These are phyloP conservation scores for Phytophthora quininea DNA, from an alignment of 352 stramenopile genomes.

Conservation along the genomic window DNA sequence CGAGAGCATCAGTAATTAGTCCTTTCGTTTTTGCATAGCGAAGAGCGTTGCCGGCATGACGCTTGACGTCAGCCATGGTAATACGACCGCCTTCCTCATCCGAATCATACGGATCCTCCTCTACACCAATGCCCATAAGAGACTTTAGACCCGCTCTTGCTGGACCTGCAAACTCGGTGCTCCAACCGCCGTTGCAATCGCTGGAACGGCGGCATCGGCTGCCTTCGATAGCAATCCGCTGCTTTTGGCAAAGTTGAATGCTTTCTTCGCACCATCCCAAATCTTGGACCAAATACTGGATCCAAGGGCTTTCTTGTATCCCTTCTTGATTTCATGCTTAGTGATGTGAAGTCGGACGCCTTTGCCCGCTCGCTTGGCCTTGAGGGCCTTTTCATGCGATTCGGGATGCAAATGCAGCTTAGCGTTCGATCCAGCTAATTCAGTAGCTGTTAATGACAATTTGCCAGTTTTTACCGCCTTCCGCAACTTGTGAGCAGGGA, in stretches of 20 bases:
- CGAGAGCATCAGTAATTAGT: background rate
- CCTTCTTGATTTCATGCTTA: conserved; percentile 3
- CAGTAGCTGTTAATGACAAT: conserved; percentile 1
- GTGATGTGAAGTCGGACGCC: background rate
- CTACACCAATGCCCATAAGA: background rate
- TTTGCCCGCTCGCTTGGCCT: background rate
- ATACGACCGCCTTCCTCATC: background rate
- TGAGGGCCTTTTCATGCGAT: conserved; percentile 10
- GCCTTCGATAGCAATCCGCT: background rate
- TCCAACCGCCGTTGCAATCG: conserved; percentile 2
- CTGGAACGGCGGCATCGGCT: background rate
- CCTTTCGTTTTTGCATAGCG: conserved; percentile 2
- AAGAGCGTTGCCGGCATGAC: background rate
- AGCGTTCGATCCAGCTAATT: conserved; percentile 2
- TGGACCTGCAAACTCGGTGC: background rate
- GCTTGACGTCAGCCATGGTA: background rate
- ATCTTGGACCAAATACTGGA: conserved; percentile 22
- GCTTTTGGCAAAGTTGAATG: conserved; percentile 21
- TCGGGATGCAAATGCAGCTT: conserved; percentile 13
- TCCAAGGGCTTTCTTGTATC: background rate
- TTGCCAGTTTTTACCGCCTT: background rate
- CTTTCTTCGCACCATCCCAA: conserved; percentile 20
- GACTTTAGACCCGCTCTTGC: background rate
- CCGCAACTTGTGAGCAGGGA: conserved; percentile 6
- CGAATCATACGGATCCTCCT: too few species aligned